Evolutionary conservation across 1,284 basidiomycete genomes (phyloP), one percentile per base, ranked within the genome.

Genomic region (Pseudozyma thailandica): DNA sequence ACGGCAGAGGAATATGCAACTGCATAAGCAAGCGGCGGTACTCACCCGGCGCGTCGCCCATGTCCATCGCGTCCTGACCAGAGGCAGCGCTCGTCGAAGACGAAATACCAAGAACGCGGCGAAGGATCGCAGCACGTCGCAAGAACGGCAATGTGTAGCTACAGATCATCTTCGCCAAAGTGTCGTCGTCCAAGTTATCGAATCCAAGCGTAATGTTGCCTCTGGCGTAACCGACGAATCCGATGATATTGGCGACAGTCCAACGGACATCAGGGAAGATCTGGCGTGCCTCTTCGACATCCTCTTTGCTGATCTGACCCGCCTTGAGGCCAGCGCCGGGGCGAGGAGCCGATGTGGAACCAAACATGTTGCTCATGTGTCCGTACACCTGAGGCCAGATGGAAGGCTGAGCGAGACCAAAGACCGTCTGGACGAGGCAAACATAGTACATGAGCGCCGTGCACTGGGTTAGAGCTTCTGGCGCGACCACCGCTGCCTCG

Each of bases 101-200:
- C 30, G 50, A 23, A 12, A 60, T 43, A 4, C 69, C 65, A 3
- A 93, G 86, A 1, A 92, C 88, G 13, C 91, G 89, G 70, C 90
- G 92, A 9, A 98, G 86, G 37, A 97, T 92, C 6, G 92, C 90
- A 0, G 92, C 92, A 5, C 92, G 89, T 33, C 94, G 90, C n/a
- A 98, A 87, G 86, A 97, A 97, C 1, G 94, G 94, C 7, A 98
- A 86, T 0, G 93, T 94, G 84, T 94, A 93, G 0, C 89, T 87
- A 81, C 95, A 94, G 44, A 98, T 85, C 48, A 95, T 85, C 83
- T 91, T 93, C 79, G 94, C 91, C 51, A 98, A 78, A 55, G 60
- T 77, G 25, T 58, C 63, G 38, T 82, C 81, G 41, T 78, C 78
- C 50, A 80, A 48, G 30, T 77, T 72, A 60, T 82, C 81, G 44